Conservation (phyloP, 2,329 filamentous ascomycete species). For the Pezicula rhizophila region DNA sequence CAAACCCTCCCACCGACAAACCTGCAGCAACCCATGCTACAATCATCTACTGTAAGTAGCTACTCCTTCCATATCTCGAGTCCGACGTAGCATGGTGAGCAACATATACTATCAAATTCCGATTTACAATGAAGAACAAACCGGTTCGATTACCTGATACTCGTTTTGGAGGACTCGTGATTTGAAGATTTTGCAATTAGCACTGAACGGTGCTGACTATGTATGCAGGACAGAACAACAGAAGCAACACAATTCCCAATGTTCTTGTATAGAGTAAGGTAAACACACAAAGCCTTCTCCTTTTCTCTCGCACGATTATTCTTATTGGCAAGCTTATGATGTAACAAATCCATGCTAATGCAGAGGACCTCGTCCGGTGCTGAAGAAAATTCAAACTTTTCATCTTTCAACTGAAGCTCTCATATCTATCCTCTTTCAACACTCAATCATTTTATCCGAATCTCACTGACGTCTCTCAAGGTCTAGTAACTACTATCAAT, state of each 20-base stretch:
- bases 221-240: conserved; percentile 20
- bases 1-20: neutral
- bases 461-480: too few species aligned
- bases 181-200: neutral
- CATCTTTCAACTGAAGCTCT: conserved; percentile 72
- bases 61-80: neutral
- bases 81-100: conserved; percentile 31
- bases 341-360: conserved; percentile 75
- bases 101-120: conserved; percentile 41
- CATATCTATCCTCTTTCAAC: conserved; percentile 10
- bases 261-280: conserved; percentile 21
- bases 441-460: neutral
- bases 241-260: conserved; percentile 12
- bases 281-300: conserved; percentile 13
- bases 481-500: too few species aligned
- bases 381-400: conserved; percentile 68
- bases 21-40: conserved; percentile 3
- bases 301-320: conserved; percentile 10
- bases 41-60: conserved; percentile 20
- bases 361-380: conserved; percentile 55
- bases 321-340: conserved; percentile 49
- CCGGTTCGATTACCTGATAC: conserved; percentile 33
- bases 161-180: neutral
- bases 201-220: conserved; percentile 1
- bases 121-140: conserved; percentile 30